Evolutionary conservation across 345 rosid genomes (phyloP).

Genomic region (Pistacia vera): DNA sequence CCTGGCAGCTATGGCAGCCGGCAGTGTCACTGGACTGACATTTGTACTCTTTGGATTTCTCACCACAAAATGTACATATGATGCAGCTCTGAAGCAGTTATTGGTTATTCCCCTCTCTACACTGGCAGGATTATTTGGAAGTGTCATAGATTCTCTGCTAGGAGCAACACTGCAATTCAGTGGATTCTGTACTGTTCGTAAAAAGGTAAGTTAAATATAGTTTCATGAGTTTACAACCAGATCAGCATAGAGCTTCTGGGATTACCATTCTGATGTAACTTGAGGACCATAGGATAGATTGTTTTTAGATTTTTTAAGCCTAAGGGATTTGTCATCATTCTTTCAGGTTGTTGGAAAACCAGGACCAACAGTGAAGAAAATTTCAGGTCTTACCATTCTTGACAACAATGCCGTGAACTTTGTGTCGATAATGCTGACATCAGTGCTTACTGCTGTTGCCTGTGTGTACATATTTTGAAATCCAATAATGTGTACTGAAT

Average conservation of each 20-base stretch:
- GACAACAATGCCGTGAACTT: slow-evolving; percentile 95
- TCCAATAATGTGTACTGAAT: background rate
- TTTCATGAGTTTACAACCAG: background rate
- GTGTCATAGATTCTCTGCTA: slow-evolving; percentile 78
- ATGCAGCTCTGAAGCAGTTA: slow-evolving; percentile 69
- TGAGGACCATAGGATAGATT: background rate
- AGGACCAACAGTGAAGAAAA: slow-evolving; percentile 91
- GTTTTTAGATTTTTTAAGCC: background rate
- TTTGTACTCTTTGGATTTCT: slow-evolving; percentile 67
- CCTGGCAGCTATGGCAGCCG: slow-evolving; percentile 83
- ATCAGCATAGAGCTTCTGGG: background rate
- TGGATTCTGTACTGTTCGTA: slow-evolving; percentile 91
- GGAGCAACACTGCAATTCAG: slow-evolving; percentile 97
- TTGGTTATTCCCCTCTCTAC: slow-evolving; percentile 73
- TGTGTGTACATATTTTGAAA: slow-evolving; percentile 67
- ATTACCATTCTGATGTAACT: background rate
- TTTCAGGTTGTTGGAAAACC: slow-evolving; percentile 89
- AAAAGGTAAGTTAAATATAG: slow-evolving; percentile 55
- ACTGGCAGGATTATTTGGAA: slow-evolving; percentile 81
- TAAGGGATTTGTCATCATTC: background rate
- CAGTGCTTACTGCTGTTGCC: slow-evolving; percentile 63
- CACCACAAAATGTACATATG: slow-evolving; percentile 55
- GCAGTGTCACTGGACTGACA: slow-evolving; percentile 71
- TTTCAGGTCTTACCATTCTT: slow-evolving; percentile 75
- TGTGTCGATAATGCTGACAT: slow-evolving; percentile 65